Conservation (phyloP, 2,329 filamentous ascomycete species). For the Ophiostoma quercus region DNA sequence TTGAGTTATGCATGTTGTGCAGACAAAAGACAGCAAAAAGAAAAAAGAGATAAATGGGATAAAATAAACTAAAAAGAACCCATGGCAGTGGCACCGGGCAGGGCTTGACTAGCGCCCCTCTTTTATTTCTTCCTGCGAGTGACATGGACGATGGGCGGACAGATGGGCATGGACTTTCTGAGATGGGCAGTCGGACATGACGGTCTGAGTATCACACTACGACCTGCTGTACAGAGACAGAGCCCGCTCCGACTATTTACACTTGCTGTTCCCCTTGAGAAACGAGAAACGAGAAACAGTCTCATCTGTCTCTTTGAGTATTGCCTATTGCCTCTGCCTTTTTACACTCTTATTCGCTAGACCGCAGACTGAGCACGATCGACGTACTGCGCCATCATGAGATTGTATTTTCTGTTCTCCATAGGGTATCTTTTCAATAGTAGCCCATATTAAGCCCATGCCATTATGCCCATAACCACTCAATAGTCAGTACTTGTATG, state of each 20-base stretch:
- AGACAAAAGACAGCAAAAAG: not conserved
- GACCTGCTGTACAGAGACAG: too few species aligned
- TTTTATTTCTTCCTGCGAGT: not conserved
- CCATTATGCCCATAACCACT: too few species aligned
- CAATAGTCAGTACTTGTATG: not conserved
- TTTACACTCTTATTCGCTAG: constrained; percentile 6
- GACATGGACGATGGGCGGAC: not conserved
- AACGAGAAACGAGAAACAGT: constrained; percentile 3
- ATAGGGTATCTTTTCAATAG: not conserved
- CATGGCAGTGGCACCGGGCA: constrained; percentile 16
- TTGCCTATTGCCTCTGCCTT: not conserved
- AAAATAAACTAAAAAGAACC: constrained; percentile 13
- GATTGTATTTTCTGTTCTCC: not conserved
- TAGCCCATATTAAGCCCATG: not conserved
- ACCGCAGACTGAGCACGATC: constrained; percentile 2
- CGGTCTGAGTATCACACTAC: not conserved
- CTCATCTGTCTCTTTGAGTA: not conserved
- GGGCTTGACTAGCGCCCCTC: constrained; percentile 13
- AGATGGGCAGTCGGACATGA: not conserved
- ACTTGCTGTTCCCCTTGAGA: not conserved
- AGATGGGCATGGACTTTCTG: too few species aligned
- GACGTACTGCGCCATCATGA: constrained; percentile 4
- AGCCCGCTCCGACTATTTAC: not conserved
- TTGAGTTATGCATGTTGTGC: constrained; percentile 8
- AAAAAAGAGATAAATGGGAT: not conserved